These are phyloP conservation scores for Strobilomyces dryophilus DNA, from an alignment of 768 basidiomycete genomes.

Conservation along the genomic window DNA sequence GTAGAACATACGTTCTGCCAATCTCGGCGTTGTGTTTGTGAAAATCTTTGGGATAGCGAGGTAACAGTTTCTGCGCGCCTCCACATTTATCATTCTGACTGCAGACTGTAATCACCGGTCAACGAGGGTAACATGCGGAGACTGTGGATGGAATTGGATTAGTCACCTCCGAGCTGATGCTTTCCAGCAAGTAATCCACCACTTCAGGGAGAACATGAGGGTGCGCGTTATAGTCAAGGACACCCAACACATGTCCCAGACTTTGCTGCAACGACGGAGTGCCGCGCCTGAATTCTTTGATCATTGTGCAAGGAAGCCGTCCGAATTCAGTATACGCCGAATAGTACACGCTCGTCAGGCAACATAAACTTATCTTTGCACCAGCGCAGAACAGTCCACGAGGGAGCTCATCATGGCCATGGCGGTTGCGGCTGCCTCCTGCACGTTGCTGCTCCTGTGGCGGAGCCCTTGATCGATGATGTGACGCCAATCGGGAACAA, in stretches of 20 bases:
- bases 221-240: slow-evolving; percentile 58
- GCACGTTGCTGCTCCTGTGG: slow-evolving; percentile 58
- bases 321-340: slow-evolving; percentile 15
- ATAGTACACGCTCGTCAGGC: slow-evolving; percentile 6
- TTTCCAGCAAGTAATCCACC: slow-evolving; percentile 54
- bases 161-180: slow-evolving; percentile 53
- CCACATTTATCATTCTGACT: slow-evolving; percentile 43
- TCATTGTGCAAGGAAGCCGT: slow-evolving; percentile 45
- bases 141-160: slow-evolving; percentile 15
- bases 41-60: slow-evolving; percentile 45
- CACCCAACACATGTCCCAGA: slow-evolving; percentile 65
- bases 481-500: slow-evolving; percentile 59
- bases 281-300: slow-evolving; percentile 54
- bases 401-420: slow-evolving; percentile 67
- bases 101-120: slow-evolving; percentile 28
- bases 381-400: slow-evolving; percentile 55
- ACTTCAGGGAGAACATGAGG: slow-evolving; percentile 51
- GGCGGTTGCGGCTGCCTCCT: slow-evolving; percentile 72
- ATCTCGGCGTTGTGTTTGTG: slow-evolving; percentile 37
- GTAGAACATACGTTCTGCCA: slow-evolving; percentile 42
- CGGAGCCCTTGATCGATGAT: slow-evolving; percentile 71
- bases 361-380: slow-evolving; percentile 65
- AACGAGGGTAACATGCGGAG: slow-evolving; percentile 18
- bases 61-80: slow-evolving; percentile 56
- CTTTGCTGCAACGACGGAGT: slow-evolving; percentile 63